phyloP scores from a whole-genome alignment of 768 basidiomycete species.

The Hemileccinum rubropunctum region DNA sequence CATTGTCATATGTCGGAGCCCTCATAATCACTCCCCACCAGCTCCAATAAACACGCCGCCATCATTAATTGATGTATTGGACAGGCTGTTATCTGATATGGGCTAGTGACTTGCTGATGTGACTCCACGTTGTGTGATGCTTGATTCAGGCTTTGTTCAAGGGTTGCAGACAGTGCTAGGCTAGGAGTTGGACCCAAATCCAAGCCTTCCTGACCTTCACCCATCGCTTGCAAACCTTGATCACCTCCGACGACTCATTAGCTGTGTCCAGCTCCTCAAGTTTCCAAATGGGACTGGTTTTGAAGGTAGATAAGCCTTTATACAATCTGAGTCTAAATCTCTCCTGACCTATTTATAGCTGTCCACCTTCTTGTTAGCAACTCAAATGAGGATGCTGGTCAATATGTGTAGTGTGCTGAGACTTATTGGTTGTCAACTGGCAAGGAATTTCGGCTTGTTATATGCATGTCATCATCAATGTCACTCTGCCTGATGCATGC shows the following conservation, averaged over 20 bases:
- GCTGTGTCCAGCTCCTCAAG: background rate
- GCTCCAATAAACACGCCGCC: constrained; percentile 1
- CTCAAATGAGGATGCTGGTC: too few relatives aligned
- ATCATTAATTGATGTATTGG: too few relatives aligned
- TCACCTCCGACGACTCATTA: background rate
- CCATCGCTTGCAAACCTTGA: background rate
- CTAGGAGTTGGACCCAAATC: too few relatives aligned
- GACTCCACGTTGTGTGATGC: background rate
- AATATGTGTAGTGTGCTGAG: background rate
- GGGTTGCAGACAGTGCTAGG: background rate
- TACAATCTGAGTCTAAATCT: too few relatives aligned
- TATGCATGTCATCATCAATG: background rate
- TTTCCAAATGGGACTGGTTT: background rate
- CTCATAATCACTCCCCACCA: background rate
- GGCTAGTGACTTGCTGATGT: constrained; percentile 2
- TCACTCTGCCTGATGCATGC: background rate
- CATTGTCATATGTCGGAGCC: background rate
- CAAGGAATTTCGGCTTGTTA: background rate
- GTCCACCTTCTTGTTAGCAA: too few relatives aligned
- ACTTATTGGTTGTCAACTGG: too few relatives aligned
- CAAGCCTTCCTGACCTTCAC: background rate
- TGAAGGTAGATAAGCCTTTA: background rate
- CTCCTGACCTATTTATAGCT: too few relatives aligned
- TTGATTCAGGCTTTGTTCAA: background rate
- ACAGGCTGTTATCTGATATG: background rate